Evolutionary conservation across 129 eudicot species (phyloP).

Genomic region (Scalesia atractyloides): DNA sequence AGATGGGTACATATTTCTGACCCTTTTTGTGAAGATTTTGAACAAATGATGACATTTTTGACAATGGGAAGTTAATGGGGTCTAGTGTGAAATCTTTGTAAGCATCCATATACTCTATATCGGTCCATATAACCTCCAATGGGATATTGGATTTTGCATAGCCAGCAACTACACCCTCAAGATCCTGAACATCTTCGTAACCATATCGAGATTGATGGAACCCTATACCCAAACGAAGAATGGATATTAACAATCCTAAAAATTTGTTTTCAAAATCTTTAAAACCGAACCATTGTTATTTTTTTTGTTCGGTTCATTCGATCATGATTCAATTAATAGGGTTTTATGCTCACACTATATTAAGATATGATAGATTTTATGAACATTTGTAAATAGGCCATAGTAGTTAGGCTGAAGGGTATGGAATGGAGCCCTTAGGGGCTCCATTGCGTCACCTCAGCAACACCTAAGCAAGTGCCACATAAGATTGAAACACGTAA

Average conservation of each 20-base stretch:
- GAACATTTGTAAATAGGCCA: too few species aligned
- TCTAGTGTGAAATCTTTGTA: conserved; percentile 90
- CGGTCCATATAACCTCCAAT: conserved; percentile 89
- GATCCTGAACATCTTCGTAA: conserved; percentile 56
- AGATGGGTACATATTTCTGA: conserved; percentile 67
- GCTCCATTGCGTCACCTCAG: too few species aligned
- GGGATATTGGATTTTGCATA: conserved; percentile 79
- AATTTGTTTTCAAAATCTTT: too few species aligned
- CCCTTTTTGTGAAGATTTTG: conserved; percentile 68
- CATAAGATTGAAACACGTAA: too few species aligned
- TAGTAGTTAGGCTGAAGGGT: too few species aligned
- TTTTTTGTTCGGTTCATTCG: too few species aligned
- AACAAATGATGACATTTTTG: conserved; percentile 51
- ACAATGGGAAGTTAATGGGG: conserved; percentile 64
- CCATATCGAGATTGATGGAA: conserved; percentile 89
- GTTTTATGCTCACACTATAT: too few species aligned
- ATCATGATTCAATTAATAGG: too few species aligned
- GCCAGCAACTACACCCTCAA: conserved; percentile 61
- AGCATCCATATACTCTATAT: conserved; percentile 90
- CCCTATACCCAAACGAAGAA: conserved; percentile 43
- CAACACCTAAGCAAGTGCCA: too few species aligned
- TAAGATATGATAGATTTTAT: too few species aligned
- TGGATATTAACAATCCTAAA: not conserved
- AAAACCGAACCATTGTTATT: too few species aligned
- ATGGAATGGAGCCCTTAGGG: too few species aligned